phyloP scores from a whole-genome alignment of 768 basidiomycete species.

The Auriscalpium orientale region DNA sequence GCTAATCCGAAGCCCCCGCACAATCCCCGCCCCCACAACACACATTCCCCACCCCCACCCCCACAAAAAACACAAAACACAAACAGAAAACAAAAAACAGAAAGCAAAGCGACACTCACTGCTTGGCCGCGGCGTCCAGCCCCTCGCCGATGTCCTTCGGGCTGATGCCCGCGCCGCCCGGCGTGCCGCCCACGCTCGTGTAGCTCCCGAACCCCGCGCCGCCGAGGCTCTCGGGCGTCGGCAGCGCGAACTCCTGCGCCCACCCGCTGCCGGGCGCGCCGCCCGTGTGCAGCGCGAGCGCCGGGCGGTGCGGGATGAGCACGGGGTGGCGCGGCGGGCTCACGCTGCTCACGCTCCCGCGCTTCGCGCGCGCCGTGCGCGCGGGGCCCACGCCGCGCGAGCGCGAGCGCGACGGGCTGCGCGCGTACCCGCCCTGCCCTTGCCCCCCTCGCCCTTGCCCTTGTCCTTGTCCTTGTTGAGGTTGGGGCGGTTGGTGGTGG shows the following conservation, averaged over 20 bases:
- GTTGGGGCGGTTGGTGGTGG: conserved; percentile 15
- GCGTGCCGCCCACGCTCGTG: conserved; percentile 1
- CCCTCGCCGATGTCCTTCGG: conserved; percentile 27
- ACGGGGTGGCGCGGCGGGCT: conserved; percentile 37
- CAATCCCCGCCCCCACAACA: too few species aligned
- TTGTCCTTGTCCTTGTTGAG: too few species aligned
- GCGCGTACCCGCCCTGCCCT: too few species aligned
- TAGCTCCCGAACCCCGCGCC: conserved; percentile 7
- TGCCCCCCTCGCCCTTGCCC: too few species aligned
- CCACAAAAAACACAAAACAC: too few species aligned
- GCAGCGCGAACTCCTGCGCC: conserved; percentile 19
- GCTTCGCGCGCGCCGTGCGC: conserved; percentile 37
- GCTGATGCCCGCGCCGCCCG: conserved; percentile 21
- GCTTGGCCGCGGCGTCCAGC: conserved; percentile 29
- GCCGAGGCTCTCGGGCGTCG: conserved; percentile 24
- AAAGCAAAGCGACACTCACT: conserved; percentile 27
- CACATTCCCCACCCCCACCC: too few species aligned
- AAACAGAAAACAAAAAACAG: too few species aligned
- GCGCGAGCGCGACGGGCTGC: conserved; percentile 33
- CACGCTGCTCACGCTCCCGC: conserved; percentile 53
- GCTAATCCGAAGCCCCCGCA: too few species aligned
- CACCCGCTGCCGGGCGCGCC: conserved; percentile 7
- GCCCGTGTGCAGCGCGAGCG: conserved; percentile 22
- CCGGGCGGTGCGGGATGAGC: conserved; percentile 19
- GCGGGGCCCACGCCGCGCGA: conserved; percentile 43